Conservation (phyloP, 2,329 filamentous ascomycete genomes). For the Aspergillus clavatus region DNA sequence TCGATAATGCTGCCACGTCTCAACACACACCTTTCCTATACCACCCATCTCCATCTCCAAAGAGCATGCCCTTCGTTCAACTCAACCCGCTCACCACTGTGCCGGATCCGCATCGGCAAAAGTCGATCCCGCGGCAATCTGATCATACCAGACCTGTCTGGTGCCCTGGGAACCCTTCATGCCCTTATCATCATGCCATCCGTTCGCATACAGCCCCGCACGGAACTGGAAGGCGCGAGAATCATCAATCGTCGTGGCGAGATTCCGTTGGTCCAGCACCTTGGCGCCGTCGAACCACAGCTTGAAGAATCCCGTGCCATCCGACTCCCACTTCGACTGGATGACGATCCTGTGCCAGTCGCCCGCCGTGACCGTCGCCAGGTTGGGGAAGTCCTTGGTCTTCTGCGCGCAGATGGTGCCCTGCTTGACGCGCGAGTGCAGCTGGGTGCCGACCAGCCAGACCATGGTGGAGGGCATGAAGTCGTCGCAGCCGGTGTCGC, state of each 20-base stretch:
- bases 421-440: conserved; percentile 42
- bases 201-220: conserved; percentile 49
- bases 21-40: too few relatives aligned
- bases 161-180: conserved; percentile 40
- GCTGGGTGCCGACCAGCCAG: conserved; percentile 43
- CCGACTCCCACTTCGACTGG: conserved; percentile 44
- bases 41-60: too few relatives aligned
- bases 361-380: conserved; percentile 41
- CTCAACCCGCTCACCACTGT: conserved; percentile 2
- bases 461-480: conserved; percentile 50
- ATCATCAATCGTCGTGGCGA: conserved; percentile 46
- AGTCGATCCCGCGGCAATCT: conserved; percentile 43
- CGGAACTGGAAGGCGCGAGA: conserved; percentile 42
- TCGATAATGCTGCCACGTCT: too few relatives aligned
- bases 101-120: conserved; percentile 39
- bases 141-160: conserved; percentile 49
- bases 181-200: conserved; percentile 44
- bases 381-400: conserved; percentile 27
- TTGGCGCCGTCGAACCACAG: conserved; percentile 47
- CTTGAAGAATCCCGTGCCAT: conserved; percentile 43
- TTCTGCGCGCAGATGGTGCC: conserved; percentile 37
- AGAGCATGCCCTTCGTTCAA: too few relatives aligned
- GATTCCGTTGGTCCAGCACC: conserved; percentile 38
- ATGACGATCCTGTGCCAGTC: conserved; percentile 47
- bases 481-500: conserved; percentile 41